Conservation (phyloP, 768 basidiomycete species). For the Boletus vinaceobasis region DNA sequence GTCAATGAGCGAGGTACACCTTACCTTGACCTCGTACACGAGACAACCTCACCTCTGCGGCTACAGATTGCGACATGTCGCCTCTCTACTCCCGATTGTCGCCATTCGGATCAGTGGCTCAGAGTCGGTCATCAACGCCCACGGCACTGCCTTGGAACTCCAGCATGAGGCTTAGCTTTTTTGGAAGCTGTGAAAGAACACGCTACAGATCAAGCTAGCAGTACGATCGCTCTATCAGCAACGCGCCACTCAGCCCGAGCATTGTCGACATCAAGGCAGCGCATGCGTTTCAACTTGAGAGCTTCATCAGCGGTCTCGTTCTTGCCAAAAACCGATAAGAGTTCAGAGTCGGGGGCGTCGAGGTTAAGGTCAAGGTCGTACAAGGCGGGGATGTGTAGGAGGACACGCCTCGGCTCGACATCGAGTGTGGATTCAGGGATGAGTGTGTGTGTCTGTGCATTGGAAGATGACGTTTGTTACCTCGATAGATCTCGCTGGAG, state of each 20-base stretch:
- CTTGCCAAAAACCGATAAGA: constrained; percentile 31
- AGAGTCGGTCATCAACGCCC: neutral
- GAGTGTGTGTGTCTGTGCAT: constrained; percentile 42
- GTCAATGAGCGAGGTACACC: no score
- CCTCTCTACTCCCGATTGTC: neutral
- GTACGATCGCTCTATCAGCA: constrained; percentile 45
- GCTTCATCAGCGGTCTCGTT: constrained; percentile 23
- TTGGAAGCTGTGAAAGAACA: neutral
- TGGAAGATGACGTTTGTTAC: neutral
- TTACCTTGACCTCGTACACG: no score
- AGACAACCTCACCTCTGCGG: no score
- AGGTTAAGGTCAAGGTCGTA: constrained; percentile 59
- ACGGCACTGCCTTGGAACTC: constrained; percentile 4
- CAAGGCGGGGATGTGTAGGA: constrained; percentile 46
- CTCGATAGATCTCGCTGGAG: neutral
- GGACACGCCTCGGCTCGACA: constrained; percentile 58
- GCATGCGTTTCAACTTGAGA: constrained; percentile 54
- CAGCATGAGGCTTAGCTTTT: neutral
- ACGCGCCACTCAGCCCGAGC: constrained; percentile 71
- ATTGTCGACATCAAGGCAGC: constrained; percentile 56
- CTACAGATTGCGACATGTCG: constrained; percentile 1
- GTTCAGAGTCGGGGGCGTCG: constrained; percentile 51
- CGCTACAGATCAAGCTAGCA: constrained; percentile 35
- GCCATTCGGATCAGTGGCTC: neutral
- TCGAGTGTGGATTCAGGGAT: constrained; percentile 55